Evolutionary conservation across 495 filamentous ascomycete species (phyloP), one percentile per base, ranked within the genome.

Genomic region (Clohesyomyces aquaticus): DNA sequence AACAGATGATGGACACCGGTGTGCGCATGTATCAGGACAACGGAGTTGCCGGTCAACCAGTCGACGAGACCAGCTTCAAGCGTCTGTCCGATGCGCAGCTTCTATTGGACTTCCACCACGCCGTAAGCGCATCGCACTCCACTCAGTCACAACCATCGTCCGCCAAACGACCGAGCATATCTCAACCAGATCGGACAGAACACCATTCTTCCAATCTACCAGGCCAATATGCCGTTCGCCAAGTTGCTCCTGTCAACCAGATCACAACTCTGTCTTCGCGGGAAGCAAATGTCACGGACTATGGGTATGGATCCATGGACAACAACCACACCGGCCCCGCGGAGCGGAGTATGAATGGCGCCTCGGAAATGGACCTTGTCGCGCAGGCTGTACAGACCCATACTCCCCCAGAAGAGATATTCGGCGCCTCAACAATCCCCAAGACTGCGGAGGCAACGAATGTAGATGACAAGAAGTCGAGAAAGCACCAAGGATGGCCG

Each of bases 401-500:
- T 21, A 73, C 72, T 11, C 73, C 72, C 3, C 70, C 68, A 2
- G 73, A 73, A 54, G 68, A 71, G 19, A 25, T 38, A 10, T 52
- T 35, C 14, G 43, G 23, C 41, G 26, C 56, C 14, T 6, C 53
- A 0, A 8, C 32, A 23, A 22, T 41, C 18, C 48, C 43, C 4
- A 10, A 28, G 21, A 48, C 52, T 21, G 26, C 57, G 1, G 63
- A 68, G 14, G 58, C 48, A 3, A 35, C 51, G 1, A 26, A 28
- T 18, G 48, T 23, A 21, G 71, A 67, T 28, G 61, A 61, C 11
- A 68, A 71, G 43, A 60, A 65, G 42, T 18, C 61, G 8, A 76
- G 68, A 52, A 53, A 57, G 16, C 63, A 70, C 19, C 68, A 73
- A 51, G 76, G 76, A 22, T 75, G 72, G 76, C 74, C 74, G 12